A percentile compares a stretch with the other conserved stretches of the same genome.
phyloP scores from a whole-genome alignment of 495 filamentous ascomycete species.

The Xylaria flabelliformis region DNA sequence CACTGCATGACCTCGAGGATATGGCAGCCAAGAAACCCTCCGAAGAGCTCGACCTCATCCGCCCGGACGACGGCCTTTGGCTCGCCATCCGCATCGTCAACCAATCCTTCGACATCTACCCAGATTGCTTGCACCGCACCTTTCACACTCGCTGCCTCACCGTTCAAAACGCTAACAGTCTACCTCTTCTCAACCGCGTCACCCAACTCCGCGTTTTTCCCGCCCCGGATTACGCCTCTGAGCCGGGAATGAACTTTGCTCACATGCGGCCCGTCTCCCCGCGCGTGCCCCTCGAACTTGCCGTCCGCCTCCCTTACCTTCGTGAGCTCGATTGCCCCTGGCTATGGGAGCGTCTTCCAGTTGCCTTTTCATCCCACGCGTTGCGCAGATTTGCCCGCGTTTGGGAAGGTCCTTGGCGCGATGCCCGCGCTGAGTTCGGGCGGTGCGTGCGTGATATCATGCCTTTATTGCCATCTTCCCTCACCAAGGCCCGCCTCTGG shows the following conservation, averaged over 20 bases:
- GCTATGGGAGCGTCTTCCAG: conserved; percentile 35
- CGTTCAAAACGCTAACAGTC: conserved; percentile 27
- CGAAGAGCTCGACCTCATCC: conserved; percentile 20
- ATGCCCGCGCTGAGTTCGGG: conserved; percentile 37
- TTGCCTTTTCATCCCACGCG: conserved; percentile 26
- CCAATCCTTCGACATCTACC: conserved; percentile 34
- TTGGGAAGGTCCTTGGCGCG: conserved; percentile 39
- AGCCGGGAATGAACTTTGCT: conserved; percentile 5
- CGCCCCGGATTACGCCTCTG: neutral
- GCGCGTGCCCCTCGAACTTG: conserved; percentile 35
- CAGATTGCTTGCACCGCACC: conserved; percentile 34
- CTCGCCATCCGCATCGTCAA: conserved; percentile 24
- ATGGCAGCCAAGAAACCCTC: conserved; percentile 19
- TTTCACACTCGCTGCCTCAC: conserved; percentile 36
- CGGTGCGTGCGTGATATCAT: conserved; percentile 26
- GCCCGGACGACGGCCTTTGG: conserved; percentile 20
- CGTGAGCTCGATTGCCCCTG: conserved; percentile 35
- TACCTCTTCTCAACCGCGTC: conserved; percentile 31
- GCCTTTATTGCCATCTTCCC: conserved; percentile 24
- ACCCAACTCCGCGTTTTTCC: conserved; percentile 31
- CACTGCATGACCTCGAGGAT: conserved; percentile 32
- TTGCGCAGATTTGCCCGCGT: conserved; percentile 32
- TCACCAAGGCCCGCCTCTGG: conserved; percentile 33
- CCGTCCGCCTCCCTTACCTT: conserved; percentile 14
- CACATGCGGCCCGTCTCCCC: conserved; percentile 32